Conservation (phyloP, 108 stramenopile genomes). For the Poteriospumella lacustris region DNA sequence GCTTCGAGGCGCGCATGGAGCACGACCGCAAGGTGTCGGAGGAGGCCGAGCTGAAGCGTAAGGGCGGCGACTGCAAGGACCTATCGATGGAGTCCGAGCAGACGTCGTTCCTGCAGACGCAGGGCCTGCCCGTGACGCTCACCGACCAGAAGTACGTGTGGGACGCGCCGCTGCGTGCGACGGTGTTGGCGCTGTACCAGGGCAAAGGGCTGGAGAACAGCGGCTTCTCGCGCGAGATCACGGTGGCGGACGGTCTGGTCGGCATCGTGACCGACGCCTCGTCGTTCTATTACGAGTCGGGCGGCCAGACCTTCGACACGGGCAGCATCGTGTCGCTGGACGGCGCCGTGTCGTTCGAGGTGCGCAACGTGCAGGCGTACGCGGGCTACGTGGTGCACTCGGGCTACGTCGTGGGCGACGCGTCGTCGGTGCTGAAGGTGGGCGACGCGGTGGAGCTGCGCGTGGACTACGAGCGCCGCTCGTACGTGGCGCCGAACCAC, state of each 20-base stretch:
- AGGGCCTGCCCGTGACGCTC: constrained; percentile 70
- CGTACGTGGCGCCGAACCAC: constrained; percentile 84
- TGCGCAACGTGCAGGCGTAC: constrained; percentile 14
- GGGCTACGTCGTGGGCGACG: constrained; percentile 59
- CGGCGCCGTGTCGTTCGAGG: neutral
- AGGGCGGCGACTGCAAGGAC: constrained; percentile 78
- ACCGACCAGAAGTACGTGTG: constrained; percentile 76
- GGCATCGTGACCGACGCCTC: constrained; percentile 84
- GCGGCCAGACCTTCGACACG: constrained; percentile 90
- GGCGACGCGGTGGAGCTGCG: constrained; percentile 69
- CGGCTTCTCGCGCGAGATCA: constrained; percentile 72
- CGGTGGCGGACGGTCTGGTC: constrained; percentile 55
- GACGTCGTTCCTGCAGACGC: constrained; percentile 73
- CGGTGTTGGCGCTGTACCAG: constrained; percentile 75
- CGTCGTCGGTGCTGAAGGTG: constrained; percentile 59
- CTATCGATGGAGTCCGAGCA: constrained; percentile 94
- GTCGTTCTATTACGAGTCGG: constrained; percentile 91
- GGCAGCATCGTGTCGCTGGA: constrained; percentile 57
- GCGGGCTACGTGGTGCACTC: constrained; percentile 73
- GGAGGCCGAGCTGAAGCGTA: constrained; percentile 37
- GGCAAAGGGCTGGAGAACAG: constrained; percentile 71
- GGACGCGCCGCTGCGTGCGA: constrained; percentile 63
- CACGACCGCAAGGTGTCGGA: constrained; percentile 66
- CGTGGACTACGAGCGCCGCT: constrained; percentile 89
- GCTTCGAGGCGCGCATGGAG: constrained; percentile 80